A percentile compares a stretch with the other conserved stretches of the same genome.
These are phyloP conservation scores for Echria macrotheca DNA, from an alignment of 495 filamentous ascomycete species.

Conservation along the genomic window DNA sequence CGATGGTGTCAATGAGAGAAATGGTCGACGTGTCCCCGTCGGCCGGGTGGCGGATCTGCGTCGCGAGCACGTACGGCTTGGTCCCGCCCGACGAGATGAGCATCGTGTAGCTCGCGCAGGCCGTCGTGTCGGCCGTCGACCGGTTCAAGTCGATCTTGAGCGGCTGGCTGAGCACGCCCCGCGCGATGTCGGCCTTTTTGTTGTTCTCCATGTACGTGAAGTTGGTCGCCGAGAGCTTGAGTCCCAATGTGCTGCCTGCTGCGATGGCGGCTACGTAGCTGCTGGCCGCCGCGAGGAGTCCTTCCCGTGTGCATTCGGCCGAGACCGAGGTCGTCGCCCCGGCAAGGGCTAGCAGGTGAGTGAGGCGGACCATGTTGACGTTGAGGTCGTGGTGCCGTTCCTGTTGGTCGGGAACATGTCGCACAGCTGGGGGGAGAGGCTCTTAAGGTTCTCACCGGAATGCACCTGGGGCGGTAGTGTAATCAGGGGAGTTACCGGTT, in stretches of 20 bases:
- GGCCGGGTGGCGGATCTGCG: conserved; percentile 25
- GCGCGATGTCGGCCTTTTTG: conserved; percentile 16
- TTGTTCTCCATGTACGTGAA: conserved; percentile 26
- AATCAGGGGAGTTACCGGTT: too few relatives aligned
- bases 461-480: too few relatives aligned
- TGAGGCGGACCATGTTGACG: too few relatives aligned
- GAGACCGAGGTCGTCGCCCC: too few relatives aligned
- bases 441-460: too few relatives aligned
- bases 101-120: conserved; percentile 40
- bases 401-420: too few relatives aligned
- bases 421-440: too few relatives aligned
- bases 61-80: conserved; percentile 33
- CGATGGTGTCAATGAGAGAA: conserved; percentile 31
- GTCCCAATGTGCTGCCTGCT: not conserved
- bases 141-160: conserved; percentile 34
- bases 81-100: conserved; percentile 29
- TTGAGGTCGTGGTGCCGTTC: too few relatives aligned
- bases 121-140: conserved; percentile 33
- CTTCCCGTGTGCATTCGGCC: conserved; percentile 13
- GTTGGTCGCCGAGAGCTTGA: conserved; percentile 15
- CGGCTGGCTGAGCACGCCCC: conserved; percentile 28
- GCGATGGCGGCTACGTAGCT: conserved; percentile 9
- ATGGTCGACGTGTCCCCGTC: conserved; percentile 27
- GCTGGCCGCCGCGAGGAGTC: conserved; percentile 8
- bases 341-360: too few relatives aligned